phyloP scores from a whole-genome alignment of 495 filamentous ascomycete species.

The Aspergillus carlsbadensis region DNA sequence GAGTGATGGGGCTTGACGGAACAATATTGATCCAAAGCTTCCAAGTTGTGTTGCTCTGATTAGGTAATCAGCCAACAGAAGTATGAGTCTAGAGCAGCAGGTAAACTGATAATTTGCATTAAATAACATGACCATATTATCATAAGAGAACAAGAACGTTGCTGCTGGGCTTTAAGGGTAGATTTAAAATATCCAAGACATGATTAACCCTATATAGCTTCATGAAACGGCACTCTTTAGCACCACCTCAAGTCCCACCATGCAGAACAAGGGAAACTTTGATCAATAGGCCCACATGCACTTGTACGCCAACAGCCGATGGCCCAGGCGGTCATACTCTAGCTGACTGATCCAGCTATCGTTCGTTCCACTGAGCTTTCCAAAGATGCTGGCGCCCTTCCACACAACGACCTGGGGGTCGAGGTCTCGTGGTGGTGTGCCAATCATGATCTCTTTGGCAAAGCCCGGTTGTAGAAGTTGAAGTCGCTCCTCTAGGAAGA shows the following conservation, averaged over 20 bases:
- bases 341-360: constrained; percentile 88
- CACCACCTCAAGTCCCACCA: not conserved
- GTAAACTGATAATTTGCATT: no score
- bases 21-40: constrained; percentile 3
- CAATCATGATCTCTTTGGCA: constrained; percentile 82
- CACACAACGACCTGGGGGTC: constrained; percentile 93
- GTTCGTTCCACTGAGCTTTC: constrained; percentile 80
- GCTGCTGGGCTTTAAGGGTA: not conserved
- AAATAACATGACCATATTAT: not conserved
- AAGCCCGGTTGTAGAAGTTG: constrained; percentile 66
- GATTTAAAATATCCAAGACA: constrained; percentile 8
- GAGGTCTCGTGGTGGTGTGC: constrained; percentile 82
- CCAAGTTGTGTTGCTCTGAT: not conserved
- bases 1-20: not conserved
- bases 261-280: constrained; percentile 11
- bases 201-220: constrained; percentile 11
- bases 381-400: constrained; percentile 98
- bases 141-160: no score
- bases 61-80: not conserved
- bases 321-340: constrained; percentile 87
- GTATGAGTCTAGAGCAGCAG: no score
- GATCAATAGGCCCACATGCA: constrained; percentile 75
- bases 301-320: constrained; percentile 79
- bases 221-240: constrained; percentile 5
- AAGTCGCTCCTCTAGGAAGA: constrained; percentile 78